Base-by-base conservation (phyloP, 345 rosid species). In the Camelina hispida region DNA sequence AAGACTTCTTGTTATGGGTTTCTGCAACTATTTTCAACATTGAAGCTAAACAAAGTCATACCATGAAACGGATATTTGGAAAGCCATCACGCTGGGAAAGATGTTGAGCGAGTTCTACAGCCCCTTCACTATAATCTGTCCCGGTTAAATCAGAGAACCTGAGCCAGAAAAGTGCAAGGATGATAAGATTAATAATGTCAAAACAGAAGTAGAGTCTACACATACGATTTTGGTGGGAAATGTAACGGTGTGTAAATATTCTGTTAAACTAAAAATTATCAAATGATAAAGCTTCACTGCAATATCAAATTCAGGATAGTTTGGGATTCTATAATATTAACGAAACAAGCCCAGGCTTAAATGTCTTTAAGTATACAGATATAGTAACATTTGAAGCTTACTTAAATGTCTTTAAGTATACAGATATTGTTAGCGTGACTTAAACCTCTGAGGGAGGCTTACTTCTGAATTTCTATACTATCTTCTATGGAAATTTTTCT, bases 81-180 rank as follows among this genome's bases (percentile, higher is more conserved):
- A 79, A 87, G 37, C 99, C 97, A 85, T 92, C 89, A 72, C 97
- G 91, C 56, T 84, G 77, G 78, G 98, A 91, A 75, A 95, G 88
- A 73, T 85, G 87, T 69, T 79, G 86, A 28, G 99, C 94, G 34
- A 95, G 99, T 78, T 87, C 83, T 70, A 92, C 79, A 4, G 98
- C 99, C 25, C 91, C 91, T 81, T 95, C 98, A 71, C 97, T 92
- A 53, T 95, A 95, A 75, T 95, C 98, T 61, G 80, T 79, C 72
- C 98, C 99, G 10, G 96, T 95, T 79, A 92, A 85, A 76, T 90
- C 98, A 72, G 94, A 81, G 85, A 90, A 95, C 87, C 99, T 92
- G 85, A 67, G 78, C 54, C 48, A 69, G 71, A 40, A 76, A 75
- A 70, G 52, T 32, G 51, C 22, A 59, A 69, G 53, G 25, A 7